Evolutionary conservation across 768 basidiomycete species (phyloP).

Genomic region (Tricholoma matsutake): DNA sequence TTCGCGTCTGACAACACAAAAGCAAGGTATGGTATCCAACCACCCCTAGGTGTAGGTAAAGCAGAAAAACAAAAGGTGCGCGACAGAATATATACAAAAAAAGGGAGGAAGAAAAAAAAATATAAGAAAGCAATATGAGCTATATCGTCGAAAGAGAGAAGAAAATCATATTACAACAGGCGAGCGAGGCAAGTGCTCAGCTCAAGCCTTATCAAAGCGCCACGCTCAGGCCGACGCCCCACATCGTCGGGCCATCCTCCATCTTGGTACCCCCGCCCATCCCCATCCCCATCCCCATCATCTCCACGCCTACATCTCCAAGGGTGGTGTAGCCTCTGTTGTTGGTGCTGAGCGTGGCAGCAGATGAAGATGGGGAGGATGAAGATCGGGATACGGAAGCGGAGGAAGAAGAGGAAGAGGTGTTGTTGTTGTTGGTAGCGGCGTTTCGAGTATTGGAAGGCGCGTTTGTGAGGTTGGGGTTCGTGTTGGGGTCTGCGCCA

Average conservation of each 20-base stretch:
- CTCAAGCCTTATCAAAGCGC: neutral
- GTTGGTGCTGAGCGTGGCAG: neutral
- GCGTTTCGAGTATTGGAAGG: neutral
- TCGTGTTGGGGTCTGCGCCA: neutral
- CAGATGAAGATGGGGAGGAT: neutral
- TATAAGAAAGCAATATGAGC: neutral
- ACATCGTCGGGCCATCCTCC: slow-evolving; percentile 9
- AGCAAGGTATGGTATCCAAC: neutral
- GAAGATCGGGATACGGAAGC: slow-evolving; percentile 3
- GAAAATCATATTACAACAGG: neutral
- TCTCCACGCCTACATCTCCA: neutral
- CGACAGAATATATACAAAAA: neutral
- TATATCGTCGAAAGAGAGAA: slow-evolving; percentile 1
- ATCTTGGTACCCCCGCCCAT: slow-evolving; percentile 6
- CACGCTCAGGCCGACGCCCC: slow-evolving; percentile 8
- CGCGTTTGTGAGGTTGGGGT: neutral
- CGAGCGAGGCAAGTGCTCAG: neutral
- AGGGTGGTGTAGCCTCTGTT: neutral
- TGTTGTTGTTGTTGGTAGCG: neutral
- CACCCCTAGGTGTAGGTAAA: neutral
- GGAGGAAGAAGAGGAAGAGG: neutral
- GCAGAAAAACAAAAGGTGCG: neutral
- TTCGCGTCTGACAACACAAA: no score
- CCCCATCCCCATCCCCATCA: neutral
- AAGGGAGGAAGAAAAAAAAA: neutral